Base-by-base conservation (phyloP, 306 rosid genomes). In the Pterocarpus santalinus region DNA sequence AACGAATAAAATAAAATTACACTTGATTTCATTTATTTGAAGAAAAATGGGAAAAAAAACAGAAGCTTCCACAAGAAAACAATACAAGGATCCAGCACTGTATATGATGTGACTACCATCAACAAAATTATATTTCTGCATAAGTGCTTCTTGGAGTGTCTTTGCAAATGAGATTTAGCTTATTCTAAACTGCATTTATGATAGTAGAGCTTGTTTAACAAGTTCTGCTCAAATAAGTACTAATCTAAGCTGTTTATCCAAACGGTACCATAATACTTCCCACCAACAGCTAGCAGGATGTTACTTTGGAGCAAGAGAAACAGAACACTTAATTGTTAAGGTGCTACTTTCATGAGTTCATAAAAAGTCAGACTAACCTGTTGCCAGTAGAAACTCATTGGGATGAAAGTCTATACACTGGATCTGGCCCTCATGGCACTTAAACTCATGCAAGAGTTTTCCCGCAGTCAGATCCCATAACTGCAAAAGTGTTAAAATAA, bases 391-490 rank as follows among this genome's bases (percentile, higher is more conserved):
- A 84, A 95, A 95, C 87, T 95, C 99, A 33, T 88, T 94, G 52
- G 99, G 99, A 87, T 95, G 99, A 84, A 95, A 93, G 68, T 95
- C 99, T 89, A 95, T 95, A 87, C 98, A 95, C 80, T 95, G 97
- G 76, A 95, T 53, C 85, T 93, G 99, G 82, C 99, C 99, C 72
- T 95, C 99, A 8, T 95, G 99, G 80, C 75, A 83, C 88, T 95
- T 95, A 86, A 95, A 95, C 72, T 95, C 99, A 77, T 95, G 99
- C 80, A 95, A 83, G 58, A 95, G 88, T 85, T 95, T 95, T 75
- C 99, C 99, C 15, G 99, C 99, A 61, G 99, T 95, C 75, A 95
- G 88, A 87, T 95, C 99, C 99, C 99, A 95, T 85, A 95, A 85
- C 99, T 95, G 89, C 85, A 79, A 84, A 56, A 36, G 76, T 14